Evolutionary conservation across 2,329 filamentous ascomycete species (phyloP).

Genomic region (Nannizziopsis arthrosporioides): DNA sequence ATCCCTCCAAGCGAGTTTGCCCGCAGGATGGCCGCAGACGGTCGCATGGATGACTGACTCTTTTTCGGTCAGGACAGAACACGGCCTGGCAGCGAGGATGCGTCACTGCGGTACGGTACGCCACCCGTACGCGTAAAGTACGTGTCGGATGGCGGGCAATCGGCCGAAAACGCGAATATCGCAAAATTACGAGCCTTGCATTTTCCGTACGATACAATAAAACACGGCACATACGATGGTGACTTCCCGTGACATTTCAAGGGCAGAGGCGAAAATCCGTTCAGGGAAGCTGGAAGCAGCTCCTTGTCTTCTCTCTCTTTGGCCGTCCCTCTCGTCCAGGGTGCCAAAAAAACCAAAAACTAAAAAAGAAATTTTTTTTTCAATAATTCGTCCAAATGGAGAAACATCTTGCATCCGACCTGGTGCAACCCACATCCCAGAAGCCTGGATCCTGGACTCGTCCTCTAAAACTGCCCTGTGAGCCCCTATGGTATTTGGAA

Average conservation of each 20-base stretch:
- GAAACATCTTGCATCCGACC: not conserved
- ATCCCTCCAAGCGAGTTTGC: not conserved
- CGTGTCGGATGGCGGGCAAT: not conserved
- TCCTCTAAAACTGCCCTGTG: no score
- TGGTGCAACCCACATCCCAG: conserved; percentile 10
- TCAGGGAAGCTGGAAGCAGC: no score
- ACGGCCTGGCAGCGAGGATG: not conserved
- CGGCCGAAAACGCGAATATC: not conserved
- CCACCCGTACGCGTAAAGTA: not conserved
- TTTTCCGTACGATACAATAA: conserved; percentile 1
- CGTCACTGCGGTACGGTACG: conserved; percentile 3
- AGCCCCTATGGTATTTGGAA: no score
- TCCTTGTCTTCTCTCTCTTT: no score
- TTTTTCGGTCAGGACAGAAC: not conserved
- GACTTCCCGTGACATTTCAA: not conserved
- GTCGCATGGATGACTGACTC: conserved; percentile 13
- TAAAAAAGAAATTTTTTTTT: not conserved
- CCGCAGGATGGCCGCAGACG: conserved; percentile 13
- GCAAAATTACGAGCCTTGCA: not conserved
- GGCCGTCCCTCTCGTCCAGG: not conserved
- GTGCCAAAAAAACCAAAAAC: not conserved
- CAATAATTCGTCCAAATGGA: not conserved
- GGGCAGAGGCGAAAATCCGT: not conserved
- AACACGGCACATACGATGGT: not conserved
- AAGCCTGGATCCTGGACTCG: conserved; percentile 4